Base-by-base conservation (phyloP, 345 rosid genomes). In the Erysimum cheiranthoides region DNA sequence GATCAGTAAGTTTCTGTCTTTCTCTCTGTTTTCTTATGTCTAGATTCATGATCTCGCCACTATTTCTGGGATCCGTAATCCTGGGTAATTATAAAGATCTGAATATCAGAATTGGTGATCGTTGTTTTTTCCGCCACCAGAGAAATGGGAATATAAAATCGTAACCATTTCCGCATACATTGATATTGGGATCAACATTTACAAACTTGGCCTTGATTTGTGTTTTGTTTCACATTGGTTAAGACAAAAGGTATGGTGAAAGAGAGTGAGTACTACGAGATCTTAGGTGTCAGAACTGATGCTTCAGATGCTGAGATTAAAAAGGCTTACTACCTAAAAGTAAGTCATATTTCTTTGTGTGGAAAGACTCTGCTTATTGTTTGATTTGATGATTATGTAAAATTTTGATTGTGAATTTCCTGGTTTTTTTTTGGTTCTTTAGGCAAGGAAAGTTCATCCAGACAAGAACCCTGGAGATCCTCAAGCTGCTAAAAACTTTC, bases 401-500 rank as follows among this genome's bases (percentile, higher is more conserved):
- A 38, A 5, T 13, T 63, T 45, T 12, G 17, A 51, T 28, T 51
- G 52, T 51, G 36, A 7, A 40, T 56, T 4, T 53, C 4, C 6
- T 49, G 14, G 71, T 21, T 61, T 2, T 12, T 42, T 40, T 18
- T 16, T 32, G 17, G 31, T 21, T 66, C 18, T 50, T 66, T 82
- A 96, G 99, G 98, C 98, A 73, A 85, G 94, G 74, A 61, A 79
- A 76, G 98, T 96, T 68, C 98, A 96, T 73, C 99, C 99, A 16
- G 99, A 96, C 79, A 96, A 93, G 85, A 96, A 93, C 85, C 95
- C 85, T 30, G 91, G 89, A 21, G 98, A 89, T 77, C 96, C 98
- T 47, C 88, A 84, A 75, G 98, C 99, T 70, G 97, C 98, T 5
- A 86, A 79, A 73, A 96, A 93, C 71, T 96, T 96, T 82, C 97